Evolutionary conservation across 140 eudicot species (phyloP).

Genomic region (Ambrosia hybrid): DNA sequence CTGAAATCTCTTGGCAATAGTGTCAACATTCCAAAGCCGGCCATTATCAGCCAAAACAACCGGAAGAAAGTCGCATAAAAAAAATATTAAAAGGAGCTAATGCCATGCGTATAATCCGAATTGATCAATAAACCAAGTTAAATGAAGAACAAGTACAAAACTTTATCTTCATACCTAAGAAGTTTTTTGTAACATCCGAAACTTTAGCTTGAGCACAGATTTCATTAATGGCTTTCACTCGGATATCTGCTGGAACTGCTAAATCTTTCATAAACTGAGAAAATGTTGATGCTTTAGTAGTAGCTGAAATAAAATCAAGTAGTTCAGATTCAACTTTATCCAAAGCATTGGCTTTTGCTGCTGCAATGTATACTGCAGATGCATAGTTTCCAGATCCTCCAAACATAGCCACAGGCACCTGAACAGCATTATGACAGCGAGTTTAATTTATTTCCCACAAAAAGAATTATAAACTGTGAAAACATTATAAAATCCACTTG

Average conservation of each 20-base stretch:
- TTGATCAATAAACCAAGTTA: background rate
- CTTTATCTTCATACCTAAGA: slow-evolving; percentile 53
- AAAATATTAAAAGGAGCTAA: background rate
- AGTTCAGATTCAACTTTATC: too few species aligned
- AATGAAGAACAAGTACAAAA: background rate
- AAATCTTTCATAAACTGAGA: slow-evolving; percentile 81
- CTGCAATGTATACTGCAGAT: too few species aligned
- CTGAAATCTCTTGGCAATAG: slow-evolving; percentile 63
- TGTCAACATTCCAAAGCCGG: slow-evolving; percentile 66
- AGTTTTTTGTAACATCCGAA: slow-evolving; percentile 69
- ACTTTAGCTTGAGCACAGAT: slow-evolving; percentile 68
- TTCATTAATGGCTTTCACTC: slow-evolving; percentile 70
- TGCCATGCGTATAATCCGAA: background rate
- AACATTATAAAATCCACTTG: too few species aligned
- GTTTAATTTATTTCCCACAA: too few species aligned
- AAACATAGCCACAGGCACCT: too few species aligned
- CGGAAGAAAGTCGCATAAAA: slow-evolving; percentile 17
- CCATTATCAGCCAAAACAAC: slow-evolving; percentile 85
- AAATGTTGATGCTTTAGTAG: slow-evolving; percentile 58
- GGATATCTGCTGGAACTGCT: slow-evolving; percentile 59
- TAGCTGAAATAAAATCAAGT: slow-evolving; percentile 54
- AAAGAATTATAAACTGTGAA: too few species aligned
- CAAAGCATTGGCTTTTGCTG: too few species aligned
- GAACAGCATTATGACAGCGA: too few species aligned
- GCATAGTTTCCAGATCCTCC: too few species aligned